Base-by-base conservation (phyloP, 331 rosid species). In the Rhamnella rubrinervis region DNA sequence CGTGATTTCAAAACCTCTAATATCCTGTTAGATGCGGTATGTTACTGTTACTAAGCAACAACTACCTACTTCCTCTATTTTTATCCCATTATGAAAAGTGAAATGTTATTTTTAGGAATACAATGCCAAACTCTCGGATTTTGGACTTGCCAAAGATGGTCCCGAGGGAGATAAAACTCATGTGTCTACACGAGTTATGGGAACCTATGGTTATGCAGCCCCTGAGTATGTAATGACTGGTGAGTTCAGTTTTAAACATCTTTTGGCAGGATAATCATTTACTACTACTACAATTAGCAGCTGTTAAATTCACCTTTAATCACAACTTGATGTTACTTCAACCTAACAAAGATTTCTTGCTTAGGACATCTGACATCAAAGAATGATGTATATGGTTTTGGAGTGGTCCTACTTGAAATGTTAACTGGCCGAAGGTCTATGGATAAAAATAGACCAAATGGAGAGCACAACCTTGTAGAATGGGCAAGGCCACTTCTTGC, bases 171-270 rank as follows among this genome's bases (percentile, higher is more conserved):
- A 90, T 75, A 89, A 89, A 79, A 92, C 98, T 53, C 98, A 92
- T 71, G 96, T 92, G 31, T 92, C 98, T 23, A 93, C 98, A 10
- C 78, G 97, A 78, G 98, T 93, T 62, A 87, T 93, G 97, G 98
- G 98, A 82, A 90, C 98, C 59, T 87, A 93, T 57, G 98, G 98
- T 71, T 93, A 93, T 69, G 98, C 98, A 2, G 98, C 98, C 59
- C 98, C 98, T 2, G 97, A 92, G 82, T 92, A 92, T 75, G 98
- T 90, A 67, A 90, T 93, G 98, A 93, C 98, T 6, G 98, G 98
- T 93, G 86, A 88, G 96, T 84, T 78, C 82, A 47, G 35, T 61
- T 28, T 37, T 39, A 58, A 19, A 55, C 31, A 65, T 51, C 12
- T 20, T 66, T 59, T 19, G 17, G 68, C 35, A 40, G 63, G 47